Evolutionary conservation across 805 yeast species (phyloP).

Genomic region (Metschnikowia cerradonensis): DNA sequence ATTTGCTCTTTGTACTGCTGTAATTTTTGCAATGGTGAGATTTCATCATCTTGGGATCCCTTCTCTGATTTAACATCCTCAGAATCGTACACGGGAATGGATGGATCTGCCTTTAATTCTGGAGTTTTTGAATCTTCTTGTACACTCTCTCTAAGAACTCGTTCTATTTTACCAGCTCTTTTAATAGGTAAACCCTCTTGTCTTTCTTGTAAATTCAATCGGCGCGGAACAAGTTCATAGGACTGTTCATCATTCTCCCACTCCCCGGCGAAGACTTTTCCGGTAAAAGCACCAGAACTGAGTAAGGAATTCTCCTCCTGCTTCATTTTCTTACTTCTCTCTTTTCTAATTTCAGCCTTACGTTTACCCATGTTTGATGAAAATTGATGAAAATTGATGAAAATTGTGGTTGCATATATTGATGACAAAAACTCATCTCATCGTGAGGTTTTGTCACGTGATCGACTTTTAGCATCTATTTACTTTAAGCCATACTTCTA

Average conservation of each 20-base stretch:
- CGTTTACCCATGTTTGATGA: constrained; percentile 14
- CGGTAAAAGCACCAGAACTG: constrained; percentile 30
- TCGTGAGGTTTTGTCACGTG: constrained; percentile 3
- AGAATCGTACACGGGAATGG: background rate
- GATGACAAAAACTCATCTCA: constrained; percentile 4
- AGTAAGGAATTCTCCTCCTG: constrained; percentile 40
- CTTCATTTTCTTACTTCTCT: constrained; percentile 24
- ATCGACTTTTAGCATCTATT: background rate
- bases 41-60: constrained; percentile 10
- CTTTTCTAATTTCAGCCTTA: constrained; percentile 7
- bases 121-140: background rate
- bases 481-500: background rate
- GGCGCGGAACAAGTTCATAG: constrained; percentile 72
- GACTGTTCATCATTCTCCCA: constrained; percentile 73
- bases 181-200: constrained; percentile 80
- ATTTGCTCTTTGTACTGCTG: constrained; percentile 72
- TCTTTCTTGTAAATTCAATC: constrained; percentile 39
- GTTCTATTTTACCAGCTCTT: constrained; percentile 63
- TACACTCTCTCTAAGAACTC: constrained; percentile 46
- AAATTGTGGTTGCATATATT: background rate
- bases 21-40: constrained; percentile 51
- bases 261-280: constrained; percentile 21
- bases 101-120: background rate
- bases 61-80: background rate
- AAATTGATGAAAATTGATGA: background rate